Evolutionary conservation across 257 asterid genomes (phyloP).

Genomic region (Nicotiana obtusifolia): DNA sequence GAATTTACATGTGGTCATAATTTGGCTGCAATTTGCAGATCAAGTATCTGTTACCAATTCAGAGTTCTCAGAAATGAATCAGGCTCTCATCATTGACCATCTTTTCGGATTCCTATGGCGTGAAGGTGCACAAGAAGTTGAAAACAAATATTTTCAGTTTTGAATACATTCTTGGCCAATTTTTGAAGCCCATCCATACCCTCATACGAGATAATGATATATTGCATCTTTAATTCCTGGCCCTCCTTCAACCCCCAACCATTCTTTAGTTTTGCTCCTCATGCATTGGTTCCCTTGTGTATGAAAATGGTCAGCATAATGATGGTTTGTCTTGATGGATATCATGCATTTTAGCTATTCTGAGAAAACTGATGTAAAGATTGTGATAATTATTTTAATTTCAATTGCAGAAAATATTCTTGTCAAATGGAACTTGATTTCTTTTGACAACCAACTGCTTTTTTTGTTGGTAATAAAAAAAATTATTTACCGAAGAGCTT

Average conservation of each 20-base stretch:
- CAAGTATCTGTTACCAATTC: neutral
- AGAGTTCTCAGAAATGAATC: neutral
- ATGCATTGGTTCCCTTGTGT: neutral
- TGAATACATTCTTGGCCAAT: neutral
- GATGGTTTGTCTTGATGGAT: neutral
- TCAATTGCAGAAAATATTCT: neutral
- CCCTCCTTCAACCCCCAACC: neutral
- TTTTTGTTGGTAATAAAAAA: neutral
- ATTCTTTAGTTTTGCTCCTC: neutral
- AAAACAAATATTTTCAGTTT: neutral
- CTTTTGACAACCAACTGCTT: no score
- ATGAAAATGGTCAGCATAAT: neutral
- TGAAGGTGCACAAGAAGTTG: neutral
- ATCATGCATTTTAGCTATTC: neutral
- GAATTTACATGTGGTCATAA: neutral
- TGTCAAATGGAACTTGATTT: neutral
- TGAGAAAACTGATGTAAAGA: neutral
- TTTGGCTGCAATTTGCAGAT: neutral
- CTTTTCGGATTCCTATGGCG: neutral
- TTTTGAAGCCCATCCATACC: neutral
- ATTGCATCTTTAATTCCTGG: neutral
- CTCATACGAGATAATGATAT: neutral
- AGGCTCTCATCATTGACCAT: neutral
- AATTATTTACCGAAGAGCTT: no score
- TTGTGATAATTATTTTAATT: neutral